Percentiles rank a stretch among this genome's conserved stretches.
phyloP scores from a whole-genome alignment of 1,139 yeast genomes.

The Taphrina deformans region DNA sequence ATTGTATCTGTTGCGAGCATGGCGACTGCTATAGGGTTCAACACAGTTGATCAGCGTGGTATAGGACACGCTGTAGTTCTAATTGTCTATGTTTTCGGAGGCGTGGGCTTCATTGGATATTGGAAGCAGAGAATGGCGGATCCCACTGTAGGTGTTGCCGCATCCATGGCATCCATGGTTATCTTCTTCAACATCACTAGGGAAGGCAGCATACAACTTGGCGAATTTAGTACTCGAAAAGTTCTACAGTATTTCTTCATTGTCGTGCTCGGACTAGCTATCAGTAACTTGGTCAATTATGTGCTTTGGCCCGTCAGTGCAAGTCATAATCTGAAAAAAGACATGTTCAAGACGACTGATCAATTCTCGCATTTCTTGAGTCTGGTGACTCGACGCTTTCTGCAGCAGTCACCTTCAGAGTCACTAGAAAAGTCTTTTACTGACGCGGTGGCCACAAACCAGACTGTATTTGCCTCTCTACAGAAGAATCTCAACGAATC shows the following conservation, averaged over 20 bases:
- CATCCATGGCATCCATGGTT: constrained; percentile 73
- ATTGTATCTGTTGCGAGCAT: constrained; percentile 59
- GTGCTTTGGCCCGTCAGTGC: constrained; percentile 67
- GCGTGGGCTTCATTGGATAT: constrained; percentile 67
- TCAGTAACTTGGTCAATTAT: constrained; percentile 62
- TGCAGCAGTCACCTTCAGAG: constrained; percentile 43
- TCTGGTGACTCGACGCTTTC: constrained; percentile 56
- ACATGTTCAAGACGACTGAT: constrained; percentile 57
- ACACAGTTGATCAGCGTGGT: constrained; percentile 53
- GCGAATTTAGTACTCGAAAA: constrained; percentile 59
- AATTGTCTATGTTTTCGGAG: constrained; percentile 53
- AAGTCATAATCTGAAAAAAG: constrained; percentile 50
- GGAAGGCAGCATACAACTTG: constrained; percentile 69
- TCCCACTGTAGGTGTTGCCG: constrained; percentile 76
- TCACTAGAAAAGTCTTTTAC: neutral
- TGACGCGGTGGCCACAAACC: constrained; percentile 42
- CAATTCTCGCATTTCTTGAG: constrained; percentile 57
- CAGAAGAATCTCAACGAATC: constrained; percentile 59
- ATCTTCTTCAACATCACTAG: constrained; percentile 71
- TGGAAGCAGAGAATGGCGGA: constrained; percentile 67
- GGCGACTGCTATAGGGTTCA: constrained; percentile 54
- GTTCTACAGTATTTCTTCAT: constrained; percentile 59
- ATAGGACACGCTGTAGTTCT: constrained; percentile 61
- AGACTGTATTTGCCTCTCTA: constrained; percentile 50
- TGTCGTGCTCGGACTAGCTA: constrained; percentile 61